These are phyloP conservation scores for Herpotrichia juniperi DNA, from an alignment of 2,329 filamentous ascomycete species.

Conservation along the genomic window DNA sequence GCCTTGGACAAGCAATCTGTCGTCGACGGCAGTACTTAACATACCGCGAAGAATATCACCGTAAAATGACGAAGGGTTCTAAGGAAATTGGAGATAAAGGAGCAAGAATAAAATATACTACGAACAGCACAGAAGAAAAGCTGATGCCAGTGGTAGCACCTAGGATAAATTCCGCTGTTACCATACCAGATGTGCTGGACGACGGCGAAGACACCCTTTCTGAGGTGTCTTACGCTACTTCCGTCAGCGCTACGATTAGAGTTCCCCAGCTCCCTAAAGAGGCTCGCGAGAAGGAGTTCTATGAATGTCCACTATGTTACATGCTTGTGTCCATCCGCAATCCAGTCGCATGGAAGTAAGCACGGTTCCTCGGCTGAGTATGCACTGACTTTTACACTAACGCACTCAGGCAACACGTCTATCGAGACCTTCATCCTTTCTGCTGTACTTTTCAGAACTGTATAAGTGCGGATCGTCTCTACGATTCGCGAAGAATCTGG, in stretches of 20 bases:
- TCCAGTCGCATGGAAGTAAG: slow-evolving; percentile 2
- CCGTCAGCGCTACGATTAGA: slow-evolving; percentile 24
- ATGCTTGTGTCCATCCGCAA: slow-evolving; percentile 6
- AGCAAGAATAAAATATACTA: slow-evolving; percentile 21
- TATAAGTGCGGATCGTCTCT: slow-evolving; percentile 24
- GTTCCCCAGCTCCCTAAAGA: slow-evolving; percentile 18
- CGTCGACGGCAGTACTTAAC: slow-evolving; percentile 38
- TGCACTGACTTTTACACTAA: slow-evolving; percentile 36
- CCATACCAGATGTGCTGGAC: slow-evolving; percentile 8
- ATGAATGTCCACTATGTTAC: slow-evolving; percentile 40
- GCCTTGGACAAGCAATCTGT: slow-evolving; percentile 40
- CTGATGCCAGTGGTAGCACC: slow-evolving; percentile 14
- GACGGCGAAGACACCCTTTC: slow-evolving; percentile 25
- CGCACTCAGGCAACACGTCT: slow-evolving; percentile 27
- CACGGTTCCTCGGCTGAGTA: slow-evolving; percentile 38
- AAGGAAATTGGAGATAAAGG: slow-evolving; percentile 26
- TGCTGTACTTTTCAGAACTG: slow-evolving; percentile 29
- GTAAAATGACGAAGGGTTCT: slow-evolving; percentile 30
- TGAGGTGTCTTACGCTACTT: slow-evolving; percentile 36
- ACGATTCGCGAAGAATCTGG: slow-evolving; percentile 25
- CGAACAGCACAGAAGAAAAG: slow-evolving; percentile 26
- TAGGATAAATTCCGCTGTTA: no score
- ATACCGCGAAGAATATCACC: slow-evolving; percentile 40
- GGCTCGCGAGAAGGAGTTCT: slow-evolving; percentile 19
- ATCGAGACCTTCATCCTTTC: slow-evolving; percentile 30